These are phyloP conservation scores for Erythrophleum fordii DNA, from an alignment of 306 rosid genomes.

Conservation along the genomic window DNA sequence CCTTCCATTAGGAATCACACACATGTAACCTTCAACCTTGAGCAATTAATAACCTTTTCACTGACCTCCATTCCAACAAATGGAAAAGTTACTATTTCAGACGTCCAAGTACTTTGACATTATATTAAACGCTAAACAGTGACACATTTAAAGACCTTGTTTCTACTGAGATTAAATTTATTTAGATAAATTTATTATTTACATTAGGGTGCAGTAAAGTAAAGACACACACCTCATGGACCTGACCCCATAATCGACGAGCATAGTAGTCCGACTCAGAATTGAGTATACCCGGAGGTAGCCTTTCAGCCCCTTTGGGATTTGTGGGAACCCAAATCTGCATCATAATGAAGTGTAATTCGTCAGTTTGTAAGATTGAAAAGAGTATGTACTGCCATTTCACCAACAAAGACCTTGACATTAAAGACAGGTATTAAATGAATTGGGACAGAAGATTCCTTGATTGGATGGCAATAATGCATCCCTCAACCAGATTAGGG, in stretches of 20 bases:
- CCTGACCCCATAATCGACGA: constrained; percentile 84
- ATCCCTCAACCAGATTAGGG: background rate
- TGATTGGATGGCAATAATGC: too few relatives aligned
- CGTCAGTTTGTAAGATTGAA: constrained; percentile 31
- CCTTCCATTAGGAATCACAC: background rate
- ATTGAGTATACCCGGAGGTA: constrained; percentile 73
- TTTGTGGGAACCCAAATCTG: constrained; percentile 93
- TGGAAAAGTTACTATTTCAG: background rate
- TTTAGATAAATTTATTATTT: background rate
- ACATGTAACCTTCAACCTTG: background rate
- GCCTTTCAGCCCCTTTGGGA: constrained; percentile 89
- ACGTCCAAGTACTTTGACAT: background rate
- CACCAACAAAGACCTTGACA: background rate
- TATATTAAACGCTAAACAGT: background rate
- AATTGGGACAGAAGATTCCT: background rate
- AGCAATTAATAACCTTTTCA: background rate
- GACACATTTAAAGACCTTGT: background rate
- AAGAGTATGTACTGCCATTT: background rate
- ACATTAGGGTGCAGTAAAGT: background rate
- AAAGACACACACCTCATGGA: constrained; percentile 65
- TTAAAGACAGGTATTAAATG: background rate
- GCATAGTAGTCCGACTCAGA: constrained; percentile 80
- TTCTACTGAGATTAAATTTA: background rate
- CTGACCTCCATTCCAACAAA: background rate
- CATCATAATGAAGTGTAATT: constrained; percentile 38